Evolutionary conservation across 306 rosid genomes (phyloP), one percentile per base, ranked within the genome.

Genomic region (Begonia loranthoides): DNA sequence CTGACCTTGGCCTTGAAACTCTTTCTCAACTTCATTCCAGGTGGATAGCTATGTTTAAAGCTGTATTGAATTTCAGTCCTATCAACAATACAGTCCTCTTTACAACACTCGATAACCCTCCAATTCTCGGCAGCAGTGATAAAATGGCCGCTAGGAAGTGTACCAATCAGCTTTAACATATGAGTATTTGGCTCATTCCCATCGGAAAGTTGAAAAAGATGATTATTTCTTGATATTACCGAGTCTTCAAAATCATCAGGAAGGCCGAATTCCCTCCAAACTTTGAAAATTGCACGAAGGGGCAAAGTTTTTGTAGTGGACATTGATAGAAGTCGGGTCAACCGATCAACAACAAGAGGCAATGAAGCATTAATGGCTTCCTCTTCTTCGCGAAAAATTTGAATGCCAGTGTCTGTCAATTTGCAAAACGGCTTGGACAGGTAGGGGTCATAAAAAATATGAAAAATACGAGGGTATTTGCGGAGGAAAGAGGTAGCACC

Each of bases 161-260:
- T 63, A 59, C 54, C 72, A 57, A 78, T 78, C 65, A 89, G 71
- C 64, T 82, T 82, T 67, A 90, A 53, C 61, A 76, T 48, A 78
- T 80, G 97, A 62, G 97, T 90, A 44, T 79, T 74, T 10, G 70
- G 82, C 41, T 86, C 97, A 13, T 64, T 61, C 0, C 73, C 92
- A 58, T 90, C 95, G 53, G 71, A 69, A 3, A 90, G 74, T 66
- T 76, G 76, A 62, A 90, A 85, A 64, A 89, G 34, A 43, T 71
- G 60, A 57, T 81, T 58, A 66, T 82, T 71, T 41, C 51, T 72
- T 4, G 72, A 51, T 52, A 90, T 72, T 50, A 90, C 73, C 0
- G 87, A 76, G 44, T 90, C 86, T 73, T 90, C 97, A 46, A 90
- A 90, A 70, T 90, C 79, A 65, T 90, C 97, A 19, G 97, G 97